A percentile compares a stretch with the other conserved stretches of the same genome.
phyloP scores from a whole-genome alignment of 495 filamentous ascomycete genomes.

The Talaromyces nanjingensis region DNA sequence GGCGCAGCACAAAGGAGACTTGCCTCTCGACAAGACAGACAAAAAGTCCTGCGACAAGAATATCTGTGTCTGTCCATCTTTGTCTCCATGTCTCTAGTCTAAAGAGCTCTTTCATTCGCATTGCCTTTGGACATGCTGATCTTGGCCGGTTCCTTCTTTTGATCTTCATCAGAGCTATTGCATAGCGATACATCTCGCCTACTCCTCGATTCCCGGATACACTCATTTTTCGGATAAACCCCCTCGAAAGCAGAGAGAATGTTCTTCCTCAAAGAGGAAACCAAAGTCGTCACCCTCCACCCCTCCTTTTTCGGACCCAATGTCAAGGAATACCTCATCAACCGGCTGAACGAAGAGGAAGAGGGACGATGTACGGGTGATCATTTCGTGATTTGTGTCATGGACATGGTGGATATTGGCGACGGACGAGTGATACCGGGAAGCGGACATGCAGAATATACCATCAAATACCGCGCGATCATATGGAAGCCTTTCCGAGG shows the following conservation, averaged over 20 bases:
- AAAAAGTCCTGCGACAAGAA: background rate
- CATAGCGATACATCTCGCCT: background rate
- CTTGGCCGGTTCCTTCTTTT: background rate
- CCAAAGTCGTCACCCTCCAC: slow-evolving; percentile 86
- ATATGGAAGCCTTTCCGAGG: slow-evolving; percentile 97
- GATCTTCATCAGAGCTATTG: background rate
- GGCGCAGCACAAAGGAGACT: background rate
- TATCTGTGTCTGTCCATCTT: background rate
- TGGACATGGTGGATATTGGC: slow-evolving; percentile 88
- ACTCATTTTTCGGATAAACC: background rate
- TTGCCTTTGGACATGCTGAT: slow-evolving; percentile 2
- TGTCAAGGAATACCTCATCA: slow-evolving; percentile 80
- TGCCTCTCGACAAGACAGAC: background rate
- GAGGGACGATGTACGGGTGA: slow-evolving; percentile 89
- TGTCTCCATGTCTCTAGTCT: background rate
- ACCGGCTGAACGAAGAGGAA: slow-evolving; percentile 80
- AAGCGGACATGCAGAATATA: slow-evolving; percentile 87
- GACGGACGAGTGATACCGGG: slow-evolving; percentile 87
- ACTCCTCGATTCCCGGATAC: background rate
- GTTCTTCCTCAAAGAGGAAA: slow-evolving; percentile 97
- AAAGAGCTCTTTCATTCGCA: background rate
- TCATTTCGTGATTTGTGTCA: slow-evolving; percentile 93
- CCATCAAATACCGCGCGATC: slow-evolving; percentile 86
- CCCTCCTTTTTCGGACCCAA: slow-evolving; percentile 92
- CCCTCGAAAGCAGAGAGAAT: slow-evolving; percentile 37